Percentiles rank a stretch among this genome's conserved stretches.
phyloP scores from a whole-genome alignment of 2,329 filamentous ascomycete genomes.

The Cercospora zeae-maydis region DNA sequence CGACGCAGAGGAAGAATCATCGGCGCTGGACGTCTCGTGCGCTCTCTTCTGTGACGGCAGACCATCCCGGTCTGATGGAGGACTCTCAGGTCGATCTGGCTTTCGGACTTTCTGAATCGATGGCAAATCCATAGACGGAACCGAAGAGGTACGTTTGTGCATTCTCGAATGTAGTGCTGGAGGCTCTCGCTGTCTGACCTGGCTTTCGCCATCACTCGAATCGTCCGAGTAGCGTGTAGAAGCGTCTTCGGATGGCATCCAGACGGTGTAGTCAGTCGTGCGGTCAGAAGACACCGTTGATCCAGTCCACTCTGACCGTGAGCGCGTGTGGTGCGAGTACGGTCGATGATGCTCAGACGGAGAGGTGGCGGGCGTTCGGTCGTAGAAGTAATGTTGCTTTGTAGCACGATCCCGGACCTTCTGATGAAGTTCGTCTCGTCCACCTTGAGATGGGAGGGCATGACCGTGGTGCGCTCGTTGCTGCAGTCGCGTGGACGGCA shows the following conservation, averaged over 20 bases:
- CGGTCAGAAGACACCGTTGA: conserved; percentile 21
- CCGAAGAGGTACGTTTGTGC: conserved; percentile 48
- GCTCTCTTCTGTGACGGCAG: conserved; percentile 24
- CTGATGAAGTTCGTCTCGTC: conserved; percentile 16
- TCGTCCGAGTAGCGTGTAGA: conserved; percentile 33
- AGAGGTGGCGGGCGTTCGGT: conserved; percentile 19
- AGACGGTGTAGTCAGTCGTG: conserved; percentile 45
- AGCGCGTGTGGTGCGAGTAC: conserved; percentile 21
- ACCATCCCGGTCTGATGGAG: conserved; percentile 23
- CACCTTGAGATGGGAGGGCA: conserved; percentile 13
- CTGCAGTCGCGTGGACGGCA: neutral
- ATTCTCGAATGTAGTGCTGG: conserved; percentile 34
- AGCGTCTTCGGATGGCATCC: conserved; percentile 45
- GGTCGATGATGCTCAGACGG: conserved; percentile 16
- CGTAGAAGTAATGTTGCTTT: conserved; percentile 26
- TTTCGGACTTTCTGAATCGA: conserved; percentile 45
- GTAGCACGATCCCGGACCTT: conserved; percentile 18
- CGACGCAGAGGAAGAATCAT: conserved; percentile 34
- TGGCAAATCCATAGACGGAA: conserved; percentile 47
- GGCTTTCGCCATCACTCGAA: conserved; percentile 27
- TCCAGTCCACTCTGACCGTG: conserved; percentile 30
- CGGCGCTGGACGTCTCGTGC: conserved; percentile 9
- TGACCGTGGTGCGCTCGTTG: conserved; percentile 27
- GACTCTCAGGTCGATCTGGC: conserved; percentile 39
- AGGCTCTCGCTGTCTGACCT: conserved; percentile 13